Percentiles rank a stretch among this genome's conserved stretches.
Conservation (phyloP, 2,329 filamentous ascomycete genomes). For the Madurella fahalii region DNA sequence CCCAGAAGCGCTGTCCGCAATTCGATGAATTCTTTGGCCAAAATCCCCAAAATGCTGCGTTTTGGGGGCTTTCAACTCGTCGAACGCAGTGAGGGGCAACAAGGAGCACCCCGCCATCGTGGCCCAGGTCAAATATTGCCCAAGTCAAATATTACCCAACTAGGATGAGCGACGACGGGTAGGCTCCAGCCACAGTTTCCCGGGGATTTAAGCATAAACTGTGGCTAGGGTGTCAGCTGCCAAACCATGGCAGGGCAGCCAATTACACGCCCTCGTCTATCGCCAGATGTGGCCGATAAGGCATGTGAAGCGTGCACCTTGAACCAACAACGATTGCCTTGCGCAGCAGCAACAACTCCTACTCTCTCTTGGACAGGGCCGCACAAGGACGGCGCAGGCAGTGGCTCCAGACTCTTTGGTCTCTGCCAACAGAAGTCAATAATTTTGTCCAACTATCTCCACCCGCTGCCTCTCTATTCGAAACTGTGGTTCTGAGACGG, state of each 20-base stretch:
- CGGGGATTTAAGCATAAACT: conserved; percentile 1
- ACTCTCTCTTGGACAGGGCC: no score
- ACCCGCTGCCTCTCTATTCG: no score
- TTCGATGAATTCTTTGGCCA: neutral
- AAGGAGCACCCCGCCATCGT: conserved; percentile 11
- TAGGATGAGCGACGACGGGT: neutral
- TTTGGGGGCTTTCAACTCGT: neutral
- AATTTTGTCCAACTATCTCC: no score
- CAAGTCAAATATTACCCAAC: neutral
- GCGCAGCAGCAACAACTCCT: neutral
- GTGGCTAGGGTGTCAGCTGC: conserved; percentile 5
- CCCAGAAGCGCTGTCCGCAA: neutral
- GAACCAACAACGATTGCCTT: no score
- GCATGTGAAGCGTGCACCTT: conserved; percentile 1
- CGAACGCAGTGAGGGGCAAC: conserved; percentile 1
- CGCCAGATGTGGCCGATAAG: conserved; percentile 18
- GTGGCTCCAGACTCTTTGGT: no score
- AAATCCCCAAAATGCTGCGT: neutral
- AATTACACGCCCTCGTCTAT: conserved; percentile 14
- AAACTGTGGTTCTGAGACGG: no score
- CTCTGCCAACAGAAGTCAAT: no score
- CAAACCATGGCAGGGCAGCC: neutral
- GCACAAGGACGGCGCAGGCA: no score
- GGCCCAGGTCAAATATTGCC: no score
- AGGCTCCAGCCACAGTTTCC: conserved; percentile 6